Conservation (phyloP, 208 protist species). For the Tritrichomonas musculus region DNA sequence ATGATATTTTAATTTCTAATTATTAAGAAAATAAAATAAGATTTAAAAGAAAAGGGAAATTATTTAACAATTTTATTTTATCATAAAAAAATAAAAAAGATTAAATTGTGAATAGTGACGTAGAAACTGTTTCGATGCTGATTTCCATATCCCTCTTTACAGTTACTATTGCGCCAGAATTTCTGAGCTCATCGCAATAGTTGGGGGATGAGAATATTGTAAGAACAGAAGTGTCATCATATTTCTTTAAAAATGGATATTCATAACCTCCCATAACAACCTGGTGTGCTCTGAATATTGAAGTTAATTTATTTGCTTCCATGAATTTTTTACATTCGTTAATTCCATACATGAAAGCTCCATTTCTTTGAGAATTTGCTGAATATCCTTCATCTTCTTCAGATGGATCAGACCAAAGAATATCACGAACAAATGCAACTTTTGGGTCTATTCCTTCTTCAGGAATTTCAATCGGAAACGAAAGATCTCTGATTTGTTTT, state of each 20-base stretch:
- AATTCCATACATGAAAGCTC: slow-evolving; percentile 79
- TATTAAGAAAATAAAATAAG: too few relatives aligned
- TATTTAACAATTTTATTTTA: too few relatives aligned
- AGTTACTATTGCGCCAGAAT: too few relatives aligned
- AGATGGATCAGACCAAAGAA: slow-evolving; percentile 46
- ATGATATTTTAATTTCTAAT: too few relatives aligned
- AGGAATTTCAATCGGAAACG: slow-evolving; percentile 52
- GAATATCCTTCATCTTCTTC: slow-evolving; percentile 68
- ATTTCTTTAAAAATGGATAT: too few relatives aligned
- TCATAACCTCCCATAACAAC: slow-evolving; percentile 78
- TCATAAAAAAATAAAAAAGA: too few relatives aligned
- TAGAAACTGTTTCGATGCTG: too few relatives aligned
- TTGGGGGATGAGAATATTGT: slow-evolving; percentile 98
- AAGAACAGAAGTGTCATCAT: slow-evolving; percentile 89
- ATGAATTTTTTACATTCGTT: slow-evolving; percentile 96
- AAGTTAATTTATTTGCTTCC: slow-evolving; percentile 89
- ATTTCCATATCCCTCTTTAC: too few relatives aligned
- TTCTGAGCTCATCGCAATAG: slow-evolving; percentile 79
- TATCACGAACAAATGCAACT: slow-evolving; percentile 39
- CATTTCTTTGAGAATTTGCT: slow-evolving; percentile 80
- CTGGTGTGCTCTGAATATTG: slow-evolving; percentile 69
- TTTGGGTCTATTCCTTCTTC: too few relatives aligned
- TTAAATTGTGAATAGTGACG: too few relatives aligned
- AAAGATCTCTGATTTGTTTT: slow-evolving; percentile 73
- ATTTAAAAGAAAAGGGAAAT: too few relatives aligned